Base-by-base conservation (phyloP, 2,329 filamentous ascomycete genomes). In the Calonectria hongkongensis region DNA sequence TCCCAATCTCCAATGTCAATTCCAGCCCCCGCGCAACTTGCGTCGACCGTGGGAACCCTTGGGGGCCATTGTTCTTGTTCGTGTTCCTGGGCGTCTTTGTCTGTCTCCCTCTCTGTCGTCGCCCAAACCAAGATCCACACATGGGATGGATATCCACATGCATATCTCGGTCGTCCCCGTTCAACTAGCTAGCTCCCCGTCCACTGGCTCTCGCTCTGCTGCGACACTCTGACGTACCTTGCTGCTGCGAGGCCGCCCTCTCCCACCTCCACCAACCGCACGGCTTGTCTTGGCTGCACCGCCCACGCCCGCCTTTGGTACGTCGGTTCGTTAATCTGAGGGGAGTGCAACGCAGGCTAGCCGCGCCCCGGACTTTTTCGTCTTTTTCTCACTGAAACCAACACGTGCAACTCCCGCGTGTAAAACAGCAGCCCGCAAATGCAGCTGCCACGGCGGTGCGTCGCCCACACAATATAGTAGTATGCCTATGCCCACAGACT, bases 161-260 rank as follows among this genome's bases (percentile, higher is more conserved):
- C 15, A 8, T 27, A 62, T 62, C 36, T 62, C 7, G 21, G 25
- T 28, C 15, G 48, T 51, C 13, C 27, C 48, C 48, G 7, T 16
- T 28, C 48, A 25, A 6, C 8, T 3, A 45, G 10, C 41, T 43
- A 45, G 10, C 41, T 43, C 21, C 58, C 36, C 39, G 18, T 60
- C 33, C 28, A 33, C 54, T 60, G 58, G 58, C 58, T 51, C 33
- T 36, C 8, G 33, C 33, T 45, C 39, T 54, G 62, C 62, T 65
- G 30, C 62, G 45, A 51, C 30, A 51, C 45, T 47, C 41, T 66
- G 56, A 62, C 36, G 36, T 60, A 28, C 36, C 9, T 21, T 41
- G 21, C 47, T 28, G 68, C 66, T 70, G 74, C 70, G 76, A 78
- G 76, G 76, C 73, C 76, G 74, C 74, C 75, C 21, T 45, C 12